Evolutionary conservation across 2,329 filamentous ascomycete genomes (phyloP).

Genomic region (Aspergillus neotritici): DNA sequence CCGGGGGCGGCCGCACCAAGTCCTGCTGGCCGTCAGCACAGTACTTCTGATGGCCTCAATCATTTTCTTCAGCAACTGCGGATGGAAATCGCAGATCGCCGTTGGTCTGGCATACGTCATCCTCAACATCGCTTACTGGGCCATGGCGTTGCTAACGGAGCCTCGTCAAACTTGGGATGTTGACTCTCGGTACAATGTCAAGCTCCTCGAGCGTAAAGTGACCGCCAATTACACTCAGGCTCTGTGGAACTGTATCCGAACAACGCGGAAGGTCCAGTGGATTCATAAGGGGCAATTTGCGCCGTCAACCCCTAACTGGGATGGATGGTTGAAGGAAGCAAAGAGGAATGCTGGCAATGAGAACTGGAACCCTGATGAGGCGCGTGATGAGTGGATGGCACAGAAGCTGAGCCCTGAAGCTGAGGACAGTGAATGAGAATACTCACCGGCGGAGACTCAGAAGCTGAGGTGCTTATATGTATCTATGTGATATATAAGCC

Average conservation of each 20-base stretch:
- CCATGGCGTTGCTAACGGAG: conserved; percentile 46
- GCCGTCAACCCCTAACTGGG: conserved; percentile 50
- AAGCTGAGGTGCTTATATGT: too few relatives aligned
- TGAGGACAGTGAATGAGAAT: too few relatives aligned
- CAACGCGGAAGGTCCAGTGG: conserved; percentile 51
- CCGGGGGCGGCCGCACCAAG: conserved; percentile 43
- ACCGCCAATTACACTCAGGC: conserved; percentile 48
- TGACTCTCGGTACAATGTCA: conserved; percentile 43
- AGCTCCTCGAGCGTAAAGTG: conserved; percentile 41
- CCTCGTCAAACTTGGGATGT: conserved; percentile 52
- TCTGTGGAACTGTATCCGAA: conserved; percentile 55
- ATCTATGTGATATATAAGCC: too few relatives aligned
- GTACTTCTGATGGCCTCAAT: conserved; percentile 58
- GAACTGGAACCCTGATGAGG: conserved; percentile 1
- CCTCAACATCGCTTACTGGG: conserved; percentile 58
- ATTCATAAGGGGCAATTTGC: conserved; percentile 48
- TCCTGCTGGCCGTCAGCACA: conserved; percentile 54
- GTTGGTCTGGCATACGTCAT: conserved; percentile 55
- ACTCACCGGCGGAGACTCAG: too few relatives aligned
- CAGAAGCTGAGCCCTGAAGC: too few relatives aligned
- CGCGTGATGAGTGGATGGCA: conserved; percentile 1
- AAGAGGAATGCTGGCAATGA: conserved; percentile 7
- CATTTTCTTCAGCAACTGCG: conserved; percentile 57
- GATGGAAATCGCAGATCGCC: conserved; percentile 54
- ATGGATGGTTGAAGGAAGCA: conserved; percentile 44